These are phyloP conservation scores for Cymbopogon citratus DNA, from an alignment of 176 grass and related monocot genomes.

Conservation along the genomic window DNA sequence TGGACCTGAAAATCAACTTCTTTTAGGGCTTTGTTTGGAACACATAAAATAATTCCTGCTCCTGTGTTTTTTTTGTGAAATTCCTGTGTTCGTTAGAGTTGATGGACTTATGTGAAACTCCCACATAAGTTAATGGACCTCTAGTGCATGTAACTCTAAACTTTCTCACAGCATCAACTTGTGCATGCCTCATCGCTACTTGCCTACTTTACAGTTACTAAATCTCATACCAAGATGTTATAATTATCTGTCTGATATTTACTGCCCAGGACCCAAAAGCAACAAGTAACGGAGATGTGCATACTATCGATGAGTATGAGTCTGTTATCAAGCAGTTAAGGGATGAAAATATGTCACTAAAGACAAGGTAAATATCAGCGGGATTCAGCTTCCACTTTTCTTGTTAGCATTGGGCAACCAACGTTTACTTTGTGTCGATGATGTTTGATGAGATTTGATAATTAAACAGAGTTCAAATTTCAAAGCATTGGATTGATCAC, in stretches of 20 bases:
- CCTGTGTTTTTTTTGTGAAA: neutral
- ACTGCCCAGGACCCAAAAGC: constrained; percentile 32
- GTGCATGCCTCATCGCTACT: constrained; percentile 1
- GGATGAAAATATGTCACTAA: constrained; percentile 66
- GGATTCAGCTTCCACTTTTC: constrained; percentile 12
- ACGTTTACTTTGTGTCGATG: neutral
- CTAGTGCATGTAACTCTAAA: neutral
- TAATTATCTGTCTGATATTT: constrained; percentile 21
- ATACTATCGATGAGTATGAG: constrained; percentile 10
- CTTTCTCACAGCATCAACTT: neutral
- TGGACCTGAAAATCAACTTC: neutral
- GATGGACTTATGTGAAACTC: neutral
- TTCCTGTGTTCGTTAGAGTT: neutral
- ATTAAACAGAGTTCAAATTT: neutral
- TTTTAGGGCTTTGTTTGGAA: neutral
- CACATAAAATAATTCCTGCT: neutral
- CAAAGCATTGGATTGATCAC: neutral
- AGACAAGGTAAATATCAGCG: constrained; percentile 64
- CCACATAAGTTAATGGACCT: neutral
- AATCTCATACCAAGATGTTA: neutral
- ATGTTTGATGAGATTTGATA: neutral
- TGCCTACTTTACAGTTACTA: constrained; percentile 1
- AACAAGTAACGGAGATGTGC: constrained; percentile 23
- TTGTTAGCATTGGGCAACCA: neutral
- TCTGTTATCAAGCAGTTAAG: constrained; percentile 54